Evolutionary conservation across 805 yeast species (phyloP).

Genomic region (Yarrowia sp.): DNA sequence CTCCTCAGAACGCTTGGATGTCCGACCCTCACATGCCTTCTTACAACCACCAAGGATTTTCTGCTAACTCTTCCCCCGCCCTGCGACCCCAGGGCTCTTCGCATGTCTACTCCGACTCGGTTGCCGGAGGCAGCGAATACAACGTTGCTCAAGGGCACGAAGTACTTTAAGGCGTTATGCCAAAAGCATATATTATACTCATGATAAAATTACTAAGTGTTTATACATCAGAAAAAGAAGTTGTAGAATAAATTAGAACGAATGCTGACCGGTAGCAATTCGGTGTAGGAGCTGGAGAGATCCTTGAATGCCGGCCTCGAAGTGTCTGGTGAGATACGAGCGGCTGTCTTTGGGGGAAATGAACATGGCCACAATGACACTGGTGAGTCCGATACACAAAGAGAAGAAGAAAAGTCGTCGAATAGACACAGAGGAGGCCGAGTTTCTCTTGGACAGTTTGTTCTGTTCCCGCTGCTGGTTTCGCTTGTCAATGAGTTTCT

Average conservation of each 20-base stretch:
- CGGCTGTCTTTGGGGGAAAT: constrained; percentile 48
- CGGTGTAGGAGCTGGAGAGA: constrained; percentile 30
- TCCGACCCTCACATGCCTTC: constrained; percentile 38
- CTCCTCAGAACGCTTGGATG: constrained; percentile 40
- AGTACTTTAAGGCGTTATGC: constrained; percentile 31
- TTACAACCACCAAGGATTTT: constrained; percentile 37
- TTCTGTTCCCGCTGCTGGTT: constrained; percentile 26
- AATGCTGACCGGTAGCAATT: constrained; percentile 18
- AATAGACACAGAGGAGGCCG: constrained; percentile 9
- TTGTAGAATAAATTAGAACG: constrained; percentile 12
- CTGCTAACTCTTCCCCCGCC: constrained; percentile 38
- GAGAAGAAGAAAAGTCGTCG: constrained; percentile 49
- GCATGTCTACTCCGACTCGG: constrained; percentile 25
- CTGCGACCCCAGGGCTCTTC: constrained; percentile 33
- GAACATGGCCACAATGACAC: constrained; percentile 85
- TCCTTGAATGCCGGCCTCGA: constrained; percentile 32
- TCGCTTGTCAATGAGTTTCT: constrained; percentile 24
- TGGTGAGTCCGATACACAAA: constrained; percentile 91
- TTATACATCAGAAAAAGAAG: neutral
- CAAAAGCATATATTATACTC: constrained; percentile 9
- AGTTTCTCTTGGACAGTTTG: constrained; percentile 6
- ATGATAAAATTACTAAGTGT: neutral
- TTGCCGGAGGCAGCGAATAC: constrained; percentile 30
- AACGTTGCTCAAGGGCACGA: constrained; percentile 37
- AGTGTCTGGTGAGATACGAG: constrained; percentile 28